phyloP scores from a whole-genome alignment of 2,329 filamentous ascomycete species.

The Dissoconium aciculare region DNA sequence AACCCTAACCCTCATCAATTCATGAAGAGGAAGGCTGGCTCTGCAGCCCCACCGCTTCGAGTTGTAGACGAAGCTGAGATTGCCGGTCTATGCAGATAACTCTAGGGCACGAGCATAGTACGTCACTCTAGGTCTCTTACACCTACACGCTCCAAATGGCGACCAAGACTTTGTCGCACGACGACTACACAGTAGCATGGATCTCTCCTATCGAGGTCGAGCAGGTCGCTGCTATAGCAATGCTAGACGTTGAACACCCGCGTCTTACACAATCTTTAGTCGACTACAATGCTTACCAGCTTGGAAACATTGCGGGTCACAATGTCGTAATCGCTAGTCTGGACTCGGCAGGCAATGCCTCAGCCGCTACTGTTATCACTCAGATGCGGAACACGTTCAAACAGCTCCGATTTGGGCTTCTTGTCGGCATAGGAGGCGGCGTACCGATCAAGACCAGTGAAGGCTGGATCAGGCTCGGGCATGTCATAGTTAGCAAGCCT shows the following conservation, averaged over 20 bases:
- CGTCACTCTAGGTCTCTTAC: no score
- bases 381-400: slow-evolving; percentile 11
- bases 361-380: slow-evolving; percentile 11
- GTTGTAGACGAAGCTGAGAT: no score
- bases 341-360: slow-evolving; percentile 9
- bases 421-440: slow-evolving; percentile 17
- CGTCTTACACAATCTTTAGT: neutral
- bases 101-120: no score
- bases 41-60: no score
- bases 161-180: no score
- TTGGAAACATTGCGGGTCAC: slow-evolving; percentile 14
- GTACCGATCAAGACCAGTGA: slow-evolving; percentile 10
- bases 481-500: slow-evolving; percentile 15
- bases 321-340: slow-evolving; percentile 17
- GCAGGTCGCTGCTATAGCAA: slow-evolving; percentile 9
- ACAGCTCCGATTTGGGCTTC: slow-evolving; percentile 9
- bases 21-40: no score
- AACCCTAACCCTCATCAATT: no score
- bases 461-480: slow-evolving; percentile 16
- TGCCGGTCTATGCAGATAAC: no score
- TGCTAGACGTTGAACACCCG: slow-evolving; percentile 10
- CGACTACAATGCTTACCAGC: slow-evolving; percentile 12
- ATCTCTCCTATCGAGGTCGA: no score
- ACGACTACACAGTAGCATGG: no score
- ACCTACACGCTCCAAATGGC: no score